Conservation (phyloP, 176 grass and related monocot species). For the Zizania latifolia region DNA sequence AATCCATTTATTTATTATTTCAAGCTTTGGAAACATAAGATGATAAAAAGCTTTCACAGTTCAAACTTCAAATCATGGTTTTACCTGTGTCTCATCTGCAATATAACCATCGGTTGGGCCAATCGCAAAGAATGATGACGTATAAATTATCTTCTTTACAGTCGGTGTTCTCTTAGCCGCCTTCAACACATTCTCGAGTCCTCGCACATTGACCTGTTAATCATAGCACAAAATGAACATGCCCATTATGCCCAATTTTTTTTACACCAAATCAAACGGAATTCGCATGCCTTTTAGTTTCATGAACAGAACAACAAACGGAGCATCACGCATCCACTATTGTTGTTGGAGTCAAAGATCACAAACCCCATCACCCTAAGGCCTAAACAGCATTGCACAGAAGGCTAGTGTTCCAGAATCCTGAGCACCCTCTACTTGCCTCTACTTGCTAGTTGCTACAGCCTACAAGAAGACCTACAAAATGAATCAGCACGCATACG, state of each 20-base stretch:
- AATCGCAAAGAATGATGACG: slow-evolving; percentile 79
- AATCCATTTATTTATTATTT: not conserved
- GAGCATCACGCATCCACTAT: not conserved
- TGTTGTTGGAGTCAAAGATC: not conserved
- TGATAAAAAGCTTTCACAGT: too few relatives aligned
- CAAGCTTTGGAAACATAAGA: not conserved
- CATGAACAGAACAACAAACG: not conserved
- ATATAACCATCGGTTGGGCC: slow-evolving; percentile 76
- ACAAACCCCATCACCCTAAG: not conserved
- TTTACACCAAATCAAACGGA: not conserved
- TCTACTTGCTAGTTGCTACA: too few relatives aligned
- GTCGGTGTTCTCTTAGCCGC: slow-evolving; percentile 53
- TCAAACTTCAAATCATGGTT: not conserved
- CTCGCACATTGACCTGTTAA: slow-evolving; percentile 78
- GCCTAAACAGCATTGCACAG: not conserved
- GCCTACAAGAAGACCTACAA: too few relatives aligned
- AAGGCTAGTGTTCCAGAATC: not conserved
- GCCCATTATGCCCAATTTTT: not conserved
- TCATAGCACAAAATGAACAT: not conserved
- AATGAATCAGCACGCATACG: not conserved
- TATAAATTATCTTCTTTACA: slow-evolving; percentile 80
- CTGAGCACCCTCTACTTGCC: not conserved
- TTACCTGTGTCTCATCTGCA: slow-evolving; percentile 81
- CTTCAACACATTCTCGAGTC: slow-evolving; percentile 72
- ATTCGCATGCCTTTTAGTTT: not conserved